Base-by-base conservation (phyloP, 2,329 filamentous ascomycete genomes). In the Decorospora gaudefroyi region DNA sequence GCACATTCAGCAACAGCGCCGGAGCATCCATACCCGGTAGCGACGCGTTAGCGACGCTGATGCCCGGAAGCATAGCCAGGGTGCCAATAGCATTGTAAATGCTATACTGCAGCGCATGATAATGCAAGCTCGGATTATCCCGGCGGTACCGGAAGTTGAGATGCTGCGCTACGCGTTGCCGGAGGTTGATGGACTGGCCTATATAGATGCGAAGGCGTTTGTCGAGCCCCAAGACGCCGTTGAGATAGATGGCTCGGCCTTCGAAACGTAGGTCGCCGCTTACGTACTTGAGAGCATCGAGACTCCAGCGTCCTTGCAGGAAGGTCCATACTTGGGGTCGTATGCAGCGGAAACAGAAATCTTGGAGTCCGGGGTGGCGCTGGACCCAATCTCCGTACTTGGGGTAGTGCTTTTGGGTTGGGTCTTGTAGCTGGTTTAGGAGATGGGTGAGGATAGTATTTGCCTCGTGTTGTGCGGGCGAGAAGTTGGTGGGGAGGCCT, bases 61-160 rank as follows among this genome's bases (percentile, higher is more conserved):
- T 34, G 1, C 39, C 32, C 0, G 62, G 63, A 0, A 65, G 23
- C 1, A 42, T 29, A 2, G 60, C 60, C 1, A 70, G 40, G 4
- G 61, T 35, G 3, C 59, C 59, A 13, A 67, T 61, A 6, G 49
- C 32, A 26, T 71, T 67, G 34, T 57, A 66, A 15, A 58, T 47
- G 31, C 53, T 61, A 13, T 55, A 28, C 27, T 70, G 57, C 37
- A 70, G 19, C 6, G 65, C 65, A 7, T 61, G 60, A 27, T 69
- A 69, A 42, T 71, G 68, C 2, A 71, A 45, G 4, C 54, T 59
- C 1, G 58, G 55, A 30, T 71, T 62, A 34, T 70, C 68, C 6
- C 68, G 53, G 1, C 68, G 52, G 32, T 69, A 66, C 7, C 68
- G 55, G 27, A 69, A 71, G 18, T 70, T 64, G 1, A 55, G 32